Base-by-base conservation (phyloP, 106 monocot genomes). In the Apostasia shenzhenica region DNA sequence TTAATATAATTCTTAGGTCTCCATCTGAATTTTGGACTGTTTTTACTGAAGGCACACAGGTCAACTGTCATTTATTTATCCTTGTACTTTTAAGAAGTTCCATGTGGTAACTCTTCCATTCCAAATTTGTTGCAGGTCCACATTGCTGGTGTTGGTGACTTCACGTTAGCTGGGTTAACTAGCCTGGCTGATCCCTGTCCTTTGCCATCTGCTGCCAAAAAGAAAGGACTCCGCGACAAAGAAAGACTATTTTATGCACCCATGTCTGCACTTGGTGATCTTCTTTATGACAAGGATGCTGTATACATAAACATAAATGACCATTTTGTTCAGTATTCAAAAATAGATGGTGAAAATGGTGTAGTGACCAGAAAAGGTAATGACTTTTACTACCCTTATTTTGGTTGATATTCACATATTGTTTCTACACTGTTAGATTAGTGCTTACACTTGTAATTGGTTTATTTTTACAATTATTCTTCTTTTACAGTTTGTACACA, bases 261-360 rank as follows among this genome's bases (percentile, higher is more conserved):
- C 3, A 99, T 99, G 99, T 99, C 99, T 78, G 99, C 93, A 48
- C 74, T 99, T 76, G 99, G 99, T 2, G 99, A 99, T 67, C 87
- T 99, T 66, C 82, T 99, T 37, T 99, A 87, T 80, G 99, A 99
- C 68, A 99, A 90, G 70, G 99, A 99, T 81, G 99, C 99, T 72
- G 93, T 99, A 59, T 99, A 99, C 73, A 85, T 99, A 41, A 83
- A 93, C 57, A 88, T 99, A 45, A 99, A 99, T 83, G 90, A 90
- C 52, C 87, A 99, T 76, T 71, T 83, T 73, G 99, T 99, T 80
- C 99, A 99, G 67, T 99, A 85, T 63, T 93, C 99, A 49, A 90
- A 85, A 76, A 76, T 75, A 70, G 87, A 90, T 56, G 81, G 67
- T 62, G 87, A 72, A 76, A 86, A 64, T 79, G 75, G 43, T 61